phyloP scores from a whole-genome alignment of 2,329 filamentous ascomycete genomes.

The Ceratocystis albifundus region DNA sequence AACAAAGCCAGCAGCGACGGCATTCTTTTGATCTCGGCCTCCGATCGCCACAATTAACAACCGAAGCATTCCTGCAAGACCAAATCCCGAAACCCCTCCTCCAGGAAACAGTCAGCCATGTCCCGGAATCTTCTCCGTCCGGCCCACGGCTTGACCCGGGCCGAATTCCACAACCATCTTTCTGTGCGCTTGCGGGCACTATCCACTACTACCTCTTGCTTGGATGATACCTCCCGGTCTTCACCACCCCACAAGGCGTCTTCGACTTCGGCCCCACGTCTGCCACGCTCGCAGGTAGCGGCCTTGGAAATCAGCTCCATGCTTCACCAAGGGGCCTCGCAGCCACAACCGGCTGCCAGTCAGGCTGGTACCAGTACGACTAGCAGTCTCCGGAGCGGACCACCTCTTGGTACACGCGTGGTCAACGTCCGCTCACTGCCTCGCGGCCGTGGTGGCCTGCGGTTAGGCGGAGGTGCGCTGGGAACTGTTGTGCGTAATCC shows the following conservation, averaged over 20 bases:
- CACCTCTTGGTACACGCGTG: slow-evolving; percentile 27
- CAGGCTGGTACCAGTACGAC: neutral
- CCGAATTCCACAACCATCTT: slow-evolving; percentile 14
- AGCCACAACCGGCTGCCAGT: slow-evolving; percentile 6
- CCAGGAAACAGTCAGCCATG: slow-evolving; percentile 18
- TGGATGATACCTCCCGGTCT: slow-evolving; percentile 24
- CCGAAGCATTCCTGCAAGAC: neutral
- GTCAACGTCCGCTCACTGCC: slow-evolving; percentile 34
- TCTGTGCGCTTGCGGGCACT: slow-evolving; percentile 25
- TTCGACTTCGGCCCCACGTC: slow-evolving; percentile 24
- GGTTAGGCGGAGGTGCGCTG: slow-evolving; percentile 24
- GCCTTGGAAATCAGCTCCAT: slow-evolving; percentile 31
- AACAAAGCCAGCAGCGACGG: neutral
- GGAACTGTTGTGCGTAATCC: slow-evolving; percentile 21
- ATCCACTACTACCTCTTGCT: slow-evolving; percentile 31
- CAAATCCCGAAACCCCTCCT: neutral
- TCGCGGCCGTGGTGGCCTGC: slow-evolving; percentile 27
- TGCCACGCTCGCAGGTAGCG: slow-evolving; percentile 30
- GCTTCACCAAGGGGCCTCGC: slow-evolving; percentile 24
- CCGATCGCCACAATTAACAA: neutral
- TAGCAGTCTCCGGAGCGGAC: neutral
- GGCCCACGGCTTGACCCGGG: slow-evolving; percentile 20
- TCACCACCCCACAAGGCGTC: slow-evolving; percentile 14
- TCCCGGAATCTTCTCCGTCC: slow-evolving; percentile 22
- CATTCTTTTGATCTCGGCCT: neutral